Conservation (phyloP, 495 filamentous ascomycete genomes). For the Letharia lupina region DNA sequence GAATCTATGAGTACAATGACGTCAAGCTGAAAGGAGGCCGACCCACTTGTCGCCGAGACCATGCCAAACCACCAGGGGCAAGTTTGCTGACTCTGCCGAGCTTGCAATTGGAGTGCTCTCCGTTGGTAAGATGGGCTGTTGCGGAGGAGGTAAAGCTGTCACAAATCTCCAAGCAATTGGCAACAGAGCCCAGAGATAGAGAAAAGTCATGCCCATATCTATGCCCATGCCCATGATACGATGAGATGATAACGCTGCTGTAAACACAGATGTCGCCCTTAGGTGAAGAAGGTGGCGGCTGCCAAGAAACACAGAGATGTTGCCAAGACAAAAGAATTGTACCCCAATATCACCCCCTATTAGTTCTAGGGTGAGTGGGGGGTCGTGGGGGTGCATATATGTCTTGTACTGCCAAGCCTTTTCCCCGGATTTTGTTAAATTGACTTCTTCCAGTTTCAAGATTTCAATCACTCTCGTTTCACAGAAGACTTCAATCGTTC, state of each 20-base stretch:
- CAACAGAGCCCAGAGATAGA: neutral
- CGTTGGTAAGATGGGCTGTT: slow-evolving; percentile 13
- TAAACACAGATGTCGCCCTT: neutral
- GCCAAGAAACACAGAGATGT: neutral
- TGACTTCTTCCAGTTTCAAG: neutral
- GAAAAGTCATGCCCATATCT: neutral
- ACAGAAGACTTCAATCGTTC: neutral
- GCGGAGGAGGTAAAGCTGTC: slow-evolving; percentile 14
- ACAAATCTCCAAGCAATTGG: neutral
- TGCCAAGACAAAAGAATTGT: neutral
- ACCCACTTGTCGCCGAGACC: slow-evolving; percentile 53
- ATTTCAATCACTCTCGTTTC: neutral
- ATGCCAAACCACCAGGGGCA: slow-evolving; percentile 88
- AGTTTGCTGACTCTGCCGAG: slow-evolving; percentile 5
- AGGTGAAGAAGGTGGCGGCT: neutral
- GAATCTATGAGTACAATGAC: slow-evolving; percentile 33
- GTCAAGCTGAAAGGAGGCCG: neutral
- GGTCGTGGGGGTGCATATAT: too few species aligned
- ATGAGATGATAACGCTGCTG: neutral
- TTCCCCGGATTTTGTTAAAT: slow-evolving; percentile 1
- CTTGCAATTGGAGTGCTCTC: neutral
- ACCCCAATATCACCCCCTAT: too few species aligned
- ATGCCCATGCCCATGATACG: neutral
- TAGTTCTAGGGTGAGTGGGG: too few species aligned
- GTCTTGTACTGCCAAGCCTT: neutral